Base-by-base conservation (phyloP, 2,329 filamentous ascomycete genomes). In the Ophiostoma piceae region DNA sequence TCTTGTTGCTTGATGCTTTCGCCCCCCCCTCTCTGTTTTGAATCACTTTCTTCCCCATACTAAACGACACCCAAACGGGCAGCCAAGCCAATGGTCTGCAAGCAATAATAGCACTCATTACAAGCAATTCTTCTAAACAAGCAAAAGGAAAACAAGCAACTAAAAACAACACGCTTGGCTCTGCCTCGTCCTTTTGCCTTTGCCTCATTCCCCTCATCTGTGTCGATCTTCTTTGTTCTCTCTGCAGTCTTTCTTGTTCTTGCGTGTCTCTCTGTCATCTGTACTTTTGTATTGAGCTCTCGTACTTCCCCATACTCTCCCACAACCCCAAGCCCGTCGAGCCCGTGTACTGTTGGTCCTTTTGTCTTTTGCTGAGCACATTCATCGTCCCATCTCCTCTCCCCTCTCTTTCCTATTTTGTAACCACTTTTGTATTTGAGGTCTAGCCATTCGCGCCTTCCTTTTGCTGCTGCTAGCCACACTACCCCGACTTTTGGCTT, bases 21-120 rank as follows among this genome's bases (percentile, higher is more conserved):
- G 43, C 43, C 26, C 22, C 51, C 26, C 29, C 12, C 66, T 51
- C 66, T 51, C 41, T 66, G 39, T 32, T 39, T 39, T 62, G 32
- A 54, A 22, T 62, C 16, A 26, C 29, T 57, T 9, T 26, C n/a
- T 57, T 26, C 51, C 51, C 51, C 51, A 57, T 57, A 57, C 51
- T n/a, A 26, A 57, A 57, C 29, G 29, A 62, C 29, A 35, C 57
- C 57, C 5, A 62, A 62, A 35, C 16, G 29, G 57, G 4, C 29
- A 62, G 60, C 60, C 60, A 64, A 64, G 60, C 60, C 60, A 37
- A 64, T 64, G 60, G 60, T 64, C 32, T 35, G 9, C 39, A 29
- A 62, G 11, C 26, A 62, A 16, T 16, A 62, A 62, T 62, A 26
- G 54, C 14, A 29, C 9, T 35, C 35, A 35, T 35, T 35, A 8